Evolutionary conservation across 257 asterid species (phyloP).

Genomic region (Voacanga thouarsii): DNA sequence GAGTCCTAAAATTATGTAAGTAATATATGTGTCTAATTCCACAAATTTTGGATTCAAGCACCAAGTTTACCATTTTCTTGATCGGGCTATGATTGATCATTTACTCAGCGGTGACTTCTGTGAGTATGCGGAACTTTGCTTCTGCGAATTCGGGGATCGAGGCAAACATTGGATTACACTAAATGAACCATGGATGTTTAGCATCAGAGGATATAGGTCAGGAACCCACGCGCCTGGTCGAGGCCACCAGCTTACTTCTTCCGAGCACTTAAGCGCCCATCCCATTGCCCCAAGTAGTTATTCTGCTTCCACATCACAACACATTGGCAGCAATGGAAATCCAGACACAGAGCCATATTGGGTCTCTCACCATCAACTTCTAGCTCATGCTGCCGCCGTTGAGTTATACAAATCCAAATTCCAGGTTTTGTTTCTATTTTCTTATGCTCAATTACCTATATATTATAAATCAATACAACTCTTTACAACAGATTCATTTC

Average conservation of each 20-base stretch:
- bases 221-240: slow-evolving; percentile 49
- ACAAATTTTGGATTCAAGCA: not conserved
- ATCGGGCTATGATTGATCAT: not conserved
- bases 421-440: slow-evolving; percentile 27
- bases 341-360: slow-evolving; percentile 52
- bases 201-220: slow-evolving; percentile 32
- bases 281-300: slow-evolving; percentile 15
- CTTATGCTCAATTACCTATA: not conserved
- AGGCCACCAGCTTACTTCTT: slow-evolving; percentile 24
- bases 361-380: slow-evolving; percentile 40
- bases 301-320: not conserved
- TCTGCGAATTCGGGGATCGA: slow-evolving; percentile 56
- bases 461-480: too few relatives aligned
- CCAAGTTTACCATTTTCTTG: not conserved
- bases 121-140: slow-evolving; percentile 47
- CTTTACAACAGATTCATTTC: not conserved
- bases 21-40: not conserved
- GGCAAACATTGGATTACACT: slow-evolving; percentile 51
- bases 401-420: slow-evolving; percentile 35
- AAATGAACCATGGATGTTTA: slow-evolving; percentile 39
- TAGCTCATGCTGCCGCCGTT: slow-evolving; percentile 36
- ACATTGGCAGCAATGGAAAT: slow-evolving; percentile 23
- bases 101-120: slow-evolving; percentile 41
- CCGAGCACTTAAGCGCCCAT: slow-evolving; percentile 2
- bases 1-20: slow-evolving; percentile 32